phyloP scores from a whole-genome alignment of 495 filamentous ascomycete genomes.

The Penicillium riverlandense region DNA sequence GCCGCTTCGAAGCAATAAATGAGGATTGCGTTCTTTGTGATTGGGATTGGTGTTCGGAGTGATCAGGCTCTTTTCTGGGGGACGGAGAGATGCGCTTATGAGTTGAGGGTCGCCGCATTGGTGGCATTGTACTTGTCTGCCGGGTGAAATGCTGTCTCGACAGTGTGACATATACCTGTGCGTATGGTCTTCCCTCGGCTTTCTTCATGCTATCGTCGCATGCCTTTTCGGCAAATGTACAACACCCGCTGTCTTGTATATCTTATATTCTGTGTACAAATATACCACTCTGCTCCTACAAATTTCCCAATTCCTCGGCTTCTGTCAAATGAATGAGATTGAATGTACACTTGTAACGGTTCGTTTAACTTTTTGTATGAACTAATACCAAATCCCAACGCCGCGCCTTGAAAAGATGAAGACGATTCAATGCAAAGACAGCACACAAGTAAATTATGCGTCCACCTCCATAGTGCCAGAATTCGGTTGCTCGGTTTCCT shows the following conservation, averaged over 20 bases:
- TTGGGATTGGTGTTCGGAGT: slow-evolving; percentile 3
- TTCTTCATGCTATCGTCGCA: too few relatives aligned
- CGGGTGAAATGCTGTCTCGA: too few relatives aligned
- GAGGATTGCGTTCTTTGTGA: too few relatives aligned
- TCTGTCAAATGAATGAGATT: slow-evolving; percentile 4
- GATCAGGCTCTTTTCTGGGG: slow-evolving; percentile 1
- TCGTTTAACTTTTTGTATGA: slow-evolving; percentile 19
- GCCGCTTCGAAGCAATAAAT: slow-evolving; percentile 11
- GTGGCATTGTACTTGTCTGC: too few relatives aligned
- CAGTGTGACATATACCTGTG: too few relatives aligned
- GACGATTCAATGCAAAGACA: slow-evolving; percentile 8
- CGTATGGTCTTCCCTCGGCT: too few relatives aligned
- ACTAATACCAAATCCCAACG: slow-evolving; percentile 25
- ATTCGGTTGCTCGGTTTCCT: slow-evolving; percentile 6
- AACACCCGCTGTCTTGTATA: too few relatives aligned
- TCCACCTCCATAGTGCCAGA: slow-evolving; percentile 18
- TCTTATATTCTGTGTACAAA: too few relatives aligned
- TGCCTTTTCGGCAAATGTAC: too few relatives aligned
- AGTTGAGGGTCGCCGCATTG: too few relatives aligned
- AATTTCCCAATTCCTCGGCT: too few relatives aligned
- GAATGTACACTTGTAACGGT: slow-evolving; percentile 13
- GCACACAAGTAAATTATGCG: slow-evolving; percentile 12
- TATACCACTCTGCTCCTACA: too few relatives aligned
- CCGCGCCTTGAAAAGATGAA: slow-evolving; percentile 17
- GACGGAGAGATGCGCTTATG: neutral